Evolutionary conservation across 2,329 filamentous ascomycete species (phyloP).

Genomic region (Neophaeococcomyces mojaviensis): DNA sequence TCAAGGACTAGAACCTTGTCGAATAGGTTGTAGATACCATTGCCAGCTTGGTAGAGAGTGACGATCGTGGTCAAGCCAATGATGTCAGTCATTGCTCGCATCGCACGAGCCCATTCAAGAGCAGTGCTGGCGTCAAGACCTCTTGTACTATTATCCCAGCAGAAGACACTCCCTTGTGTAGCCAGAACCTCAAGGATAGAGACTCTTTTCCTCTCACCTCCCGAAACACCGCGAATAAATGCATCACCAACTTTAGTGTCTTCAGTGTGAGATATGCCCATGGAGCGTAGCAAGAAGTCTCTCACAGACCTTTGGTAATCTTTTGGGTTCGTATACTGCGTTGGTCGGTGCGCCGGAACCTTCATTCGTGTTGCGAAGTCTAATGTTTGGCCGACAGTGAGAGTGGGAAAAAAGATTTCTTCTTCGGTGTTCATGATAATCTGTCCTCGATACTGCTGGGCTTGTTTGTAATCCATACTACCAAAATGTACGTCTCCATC

Average conservation of each 20-base stretch:
- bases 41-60: slow-evolving; percentile 62
- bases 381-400: slow-evolving; percentile 47
- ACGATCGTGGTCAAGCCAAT: slow-evolving; percentile 54
- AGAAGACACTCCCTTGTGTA: slow-evolving; percentile 51
- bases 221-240: slow-evolving; percentile 58
- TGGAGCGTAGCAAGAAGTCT: slow-evolving; percentile 50
- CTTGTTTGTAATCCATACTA: slow-evolving; percentile 35
- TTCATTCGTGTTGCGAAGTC: slow-evolving; percentile 53
- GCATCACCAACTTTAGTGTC: slow-evolving; percentile 63
- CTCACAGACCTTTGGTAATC: slow-evolving; percentile 42
- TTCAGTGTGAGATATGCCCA: slow-evolving; percentile 52
- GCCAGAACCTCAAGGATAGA: slow-evolving; percentile 59
- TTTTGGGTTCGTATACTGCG: slow-evolving; percentile 35
- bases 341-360: slow-evolving; percentile 36
- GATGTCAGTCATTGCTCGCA: slow-evolving; percentile 59
- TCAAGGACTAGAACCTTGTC: slow-evolving; percentile 64
- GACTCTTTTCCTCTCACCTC: slow-evolving; percentile 62
- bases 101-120: slow-evolving; percentile 52
- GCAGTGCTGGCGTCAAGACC: slow-evolving; percentile 61
- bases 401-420: slow-evolving; percentile 44
- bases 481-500: slow-evolving; percentile 54
- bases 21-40: slow-evolving; percentile 62
- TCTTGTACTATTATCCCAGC: slow-evolving; percentile 61
- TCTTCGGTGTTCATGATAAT: slow-evolving; percentile 52
- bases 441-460: slow-evolving; percentile 45